A percentile compares a stretch with the other conserved stretches of the same genome.
phyloP scores from a whole-genome alignment of 441 rosid species.

The Bocquillonia castaneifolia region DNA sequence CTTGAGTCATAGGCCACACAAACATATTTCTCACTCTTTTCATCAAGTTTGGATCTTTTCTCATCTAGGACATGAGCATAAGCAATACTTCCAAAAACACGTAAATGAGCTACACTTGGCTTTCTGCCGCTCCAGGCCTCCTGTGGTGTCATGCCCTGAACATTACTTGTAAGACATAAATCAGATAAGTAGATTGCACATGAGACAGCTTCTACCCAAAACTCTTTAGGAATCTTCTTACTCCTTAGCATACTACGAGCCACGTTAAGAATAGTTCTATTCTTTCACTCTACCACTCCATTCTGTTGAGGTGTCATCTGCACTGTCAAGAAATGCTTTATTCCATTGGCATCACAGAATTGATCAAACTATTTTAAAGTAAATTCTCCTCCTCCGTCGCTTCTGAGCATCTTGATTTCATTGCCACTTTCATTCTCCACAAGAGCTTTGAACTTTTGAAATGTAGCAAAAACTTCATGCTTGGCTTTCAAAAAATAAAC shows the following conservation, averaged over 20 bases:
- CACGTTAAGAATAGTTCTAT: not conserved
- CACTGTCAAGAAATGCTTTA: not conserved
- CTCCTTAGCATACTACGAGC: not conserved
- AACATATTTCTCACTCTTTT: not conserved
- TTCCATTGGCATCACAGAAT: conserved; percentile 3
- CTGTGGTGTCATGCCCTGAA: not conserved
- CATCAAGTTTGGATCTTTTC: conserved; percentile 8
- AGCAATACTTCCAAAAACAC: conserved; percentile 10
- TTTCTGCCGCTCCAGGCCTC: conserved; percentile 10
- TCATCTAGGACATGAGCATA: conserved; percentile 4
- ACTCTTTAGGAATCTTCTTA: not conserved
- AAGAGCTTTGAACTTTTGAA: not conserved
- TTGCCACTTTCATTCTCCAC: conserved; percentile 12
- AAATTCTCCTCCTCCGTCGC: conserved; percentile 1
- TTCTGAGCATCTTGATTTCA: not conserved
- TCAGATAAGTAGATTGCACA: not conserved
- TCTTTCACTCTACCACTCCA: conserved; percentile 14
- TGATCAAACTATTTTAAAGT: not conserved
- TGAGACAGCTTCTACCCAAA: conserved; percentile 5
- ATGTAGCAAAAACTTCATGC: not conserved
- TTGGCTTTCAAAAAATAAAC: conserved; percentile 8
- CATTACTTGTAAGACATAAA: not conserved
- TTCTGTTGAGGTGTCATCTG: conserved; percentile 13
- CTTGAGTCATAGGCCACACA: no score
- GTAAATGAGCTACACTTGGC: not conserved